Evolutionary conservation across 768 basidiomycete species (phyloP).

Genomic region (Lentinula sp.): DNA sequence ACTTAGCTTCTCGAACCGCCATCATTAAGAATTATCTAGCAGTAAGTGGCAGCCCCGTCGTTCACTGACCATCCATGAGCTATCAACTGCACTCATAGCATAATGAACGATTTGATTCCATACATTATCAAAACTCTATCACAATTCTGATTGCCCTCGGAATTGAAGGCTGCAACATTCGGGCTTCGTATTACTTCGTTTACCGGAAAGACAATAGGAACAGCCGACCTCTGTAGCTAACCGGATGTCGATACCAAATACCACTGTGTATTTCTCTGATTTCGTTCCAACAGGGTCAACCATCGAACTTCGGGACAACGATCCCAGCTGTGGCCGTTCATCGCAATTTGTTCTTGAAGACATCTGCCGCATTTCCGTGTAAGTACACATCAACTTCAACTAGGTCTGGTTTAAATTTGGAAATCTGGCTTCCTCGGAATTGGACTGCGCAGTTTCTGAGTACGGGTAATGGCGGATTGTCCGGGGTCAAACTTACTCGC

Average conservation of each 20-base stretch:
- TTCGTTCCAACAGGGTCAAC: not conserved
- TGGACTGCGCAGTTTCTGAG: conserved; percentile 10
- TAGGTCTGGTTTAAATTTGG: conserved; percentile 8
- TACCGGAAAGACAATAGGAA: too few relatives aligned
- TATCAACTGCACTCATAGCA: too few relatives aligned
- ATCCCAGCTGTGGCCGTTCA: not conserved
- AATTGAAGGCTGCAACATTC: too few relatives aligned
- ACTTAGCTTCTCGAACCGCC: too few relatives aligned
- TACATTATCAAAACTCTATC: too few relatives aligned
- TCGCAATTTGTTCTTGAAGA: not conserved
- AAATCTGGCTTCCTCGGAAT: conserved; percentile 11
- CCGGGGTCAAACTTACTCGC: not conserved
- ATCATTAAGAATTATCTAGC: too few relatives aligned
- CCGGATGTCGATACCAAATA: not conserved
- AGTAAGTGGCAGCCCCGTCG: too few relatives aligned
- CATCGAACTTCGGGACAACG: not conserved
- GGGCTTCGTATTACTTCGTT: too few relatives aligned
- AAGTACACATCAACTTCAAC: conserved; percentile 6
- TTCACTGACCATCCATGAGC: too few relatives aligned
- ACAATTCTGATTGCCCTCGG: too few relatives aligned
- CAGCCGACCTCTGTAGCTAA: not conserved
- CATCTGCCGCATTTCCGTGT: conserved; percentile 9
- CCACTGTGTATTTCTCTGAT: not conserved
- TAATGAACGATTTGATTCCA: too few relatives aligned
- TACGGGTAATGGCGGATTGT: conserved; percentile 9